phyloP scores from a whole-genome alignment of 2,329 filamentous ascomycete genomes.

The Fusarium graminum region DNA sequence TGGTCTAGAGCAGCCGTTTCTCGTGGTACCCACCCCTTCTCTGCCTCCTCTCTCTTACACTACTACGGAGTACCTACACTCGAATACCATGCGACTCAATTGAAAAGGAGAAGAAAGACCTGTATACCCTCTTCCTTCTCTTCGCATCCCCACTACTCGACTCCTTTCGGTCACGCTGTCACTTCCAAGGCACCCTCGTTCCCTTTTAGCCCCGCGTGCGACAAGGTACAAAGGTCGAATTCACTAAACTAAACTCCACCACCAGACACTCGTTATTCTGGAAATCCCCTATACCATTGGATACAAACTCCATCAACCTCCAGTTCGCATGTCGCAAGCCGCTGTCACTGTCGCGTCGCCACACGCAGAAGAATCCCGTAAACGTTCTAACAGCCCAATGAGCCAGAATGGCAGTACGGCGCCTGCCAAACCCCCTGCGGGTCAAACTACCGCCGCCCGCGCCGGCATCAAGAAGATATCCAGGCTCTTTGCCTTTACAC shows the following conservation, averaged over 20 bases:
- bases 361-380: slow-evolving; percentile 31
- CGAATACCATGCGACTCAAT: slow-evolving; percentile 27
- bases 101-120: slow-evolving; percentile 28
- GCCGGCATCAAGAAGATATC: slow-evolving; percentile 55
- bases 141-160: slow-evolving; percentile 17
- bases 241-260: slow-evolving; percentile 20
- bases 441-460: slow-evolving; percentile 37
- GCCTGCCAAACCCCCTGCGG: slow-evolving; percentile 41
- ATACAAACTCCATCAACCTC: background rate
- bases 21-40: background rate
- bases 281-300: slow-evolving; percentile 14
- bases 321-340: slow-evolving; percentile 38
- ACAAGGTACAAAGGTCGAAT: slow-evolving; percentile 19
- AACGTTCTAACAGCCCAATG: slow-evolving; percentile 37
- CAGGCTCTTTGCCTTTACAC: slow-evolving; percentile 53
- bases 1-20: too few species aligned
- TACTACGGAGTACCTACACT: too few species aligned
- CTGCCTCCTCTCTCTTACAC: background rate
- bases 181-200: slow-evolving; percentile 8
- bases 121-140: slow-evolving; percentile 6
- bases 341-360: slow-evolving; percentile 35
- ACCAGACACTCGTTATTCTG: slow-evolving; percentile 12
- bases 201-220: slow-evolving; percentile 31
- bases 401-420: slow-evolving; percentile 47
- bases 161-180: slow-evolving; percentile 41